Conservation (phyloP, 495 filamentous ascomycete genomes). For the Hypomontagnella monticulosa region DNA sequence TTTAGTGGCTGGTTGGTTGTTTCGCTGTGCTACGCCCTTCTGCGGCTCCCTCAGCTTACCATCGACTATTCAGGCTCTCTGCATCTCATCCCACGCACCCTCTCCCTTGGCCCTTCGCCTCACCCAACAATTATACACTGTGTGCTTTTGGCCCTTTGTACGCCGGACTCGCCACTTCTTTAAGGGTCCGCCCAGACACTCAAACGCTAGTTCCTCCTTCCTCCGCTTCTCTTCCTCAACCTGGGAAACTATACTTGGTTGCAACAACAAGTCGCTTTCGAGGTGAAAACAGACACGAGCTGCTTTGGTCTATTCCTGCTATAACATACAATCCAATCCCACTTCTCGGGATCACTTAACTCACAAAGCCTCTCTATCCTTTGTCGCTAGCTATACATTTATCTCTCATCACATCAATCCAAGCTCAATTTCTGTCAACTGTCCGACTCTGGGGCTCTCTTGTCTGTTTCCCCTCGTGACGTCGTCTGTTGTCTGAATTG, state of each 20-base stretch:
- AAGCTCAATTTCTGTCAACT: slow-evolving; percentile 8
- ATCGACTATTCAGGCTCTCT: slow-evolving; percentile 43
- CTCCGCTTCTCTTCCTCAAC: slow-evolving; percentile 29
- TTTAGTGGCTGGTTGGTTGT: slow-evolving; percentile 27
- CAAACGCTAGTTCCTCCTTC: slow-evolving; percentile 12
- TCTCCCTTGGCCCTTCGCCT: slow-evolving; percentile 41
- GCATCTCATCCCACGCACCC: slow-evolving; percentile 40
- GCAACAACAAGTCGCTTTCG: slow-evolving; percentile 27
- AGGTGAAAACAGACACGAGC: slow-evolving; percentile 25
- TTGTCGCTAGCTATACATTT: slow-evolving; percentile 12
- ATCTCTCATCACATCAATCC: slow-evolving; percentile 24
- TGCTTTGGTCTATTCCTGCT: slow-evolving; percentile 26
- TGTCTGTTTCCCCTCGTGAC: slow-evolving; percentile 33
- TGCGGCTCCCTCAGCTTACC: slow-evolving; percentile 45
- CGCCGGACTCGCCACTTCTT: slow-evolving; percentile 33
- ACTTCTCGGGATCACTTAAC: slow-evolving; percentile 20
- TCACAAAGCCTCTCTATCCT: slow-evolving; percentile 30
- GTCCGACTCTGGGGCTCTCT: slow-evolving; percentile 20
- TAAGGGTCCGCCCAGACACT: slow-evolving; percentile 26
- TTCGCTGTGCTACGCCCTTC: slow-evolving; percentile 22
- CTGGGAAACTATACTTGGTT: slow-evolving; percentile 30
- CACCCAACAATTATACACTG: slow-evolving; percentile 37
- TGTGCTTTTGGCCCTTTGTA: slow-evolving; percentile 24
- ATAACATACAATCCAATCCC: slow-evolving; percentile 25
- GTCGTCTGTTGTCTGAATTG: slow-evolving; percentile 30